Evolutionary conservation across 164 flowering plant species (phyloP), one percentile per base, ranked within the genome.

Genomic region (Vitis labrusca): DNA sequence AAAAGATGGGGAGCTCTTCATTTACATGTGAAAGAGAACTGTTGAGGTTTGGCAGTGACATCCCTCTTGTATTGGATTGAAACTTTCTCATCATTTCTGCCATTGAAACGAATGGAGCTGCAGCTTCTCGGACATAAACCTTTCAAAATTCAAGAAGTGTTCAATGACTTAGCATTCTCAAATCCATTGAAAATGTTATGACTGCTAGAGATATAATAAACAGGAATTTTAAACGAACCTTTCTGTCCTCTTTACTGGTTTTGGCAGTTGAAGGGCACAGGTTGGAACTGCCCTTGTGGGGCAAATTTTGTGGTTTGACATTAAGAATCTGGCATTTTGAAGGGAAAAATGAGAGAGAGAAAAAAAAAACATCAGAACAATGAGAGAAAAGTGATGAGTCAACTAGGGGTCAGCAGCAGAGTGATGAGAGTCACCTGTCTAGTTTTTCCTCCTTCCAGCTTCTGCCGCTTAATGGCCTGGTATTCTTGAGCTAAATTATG

Each of bases 391-490:
- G 50, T 5, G 56, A n/a, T 1, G 1, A 50, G 47, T 47, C 56
- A 56, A 51, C 16, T 37, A 59, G 11, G n/a, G 29, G 27, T 6
- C 1, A 67, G 9, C 27, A 23, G 23, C 0, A 62, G n/a, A 13
- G 27, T 23, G 27, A 23, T 55, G 50, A 32, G 12, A 71, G 49
- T 29, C 13, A 93, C 99, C 91, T 88, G 94, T 86, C 93, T 88
- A 53, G 97, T 74, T 79, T 67, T 86, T 50, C 98, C 98, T 50
- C 82, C 95, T 0, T 93, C 99, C 67, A 93, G 81, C 78, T 93
- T 92, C 80, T 96, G 99, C 50, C 88, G 77, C 83, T 96, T 96
- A 59, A 96, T 88, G 59, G 99, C 98, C 69, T 89, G 99, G 68
- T 93, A 90, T 73, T 93, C 97, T 69, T 86, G 97, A 32, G 81